Base-by-base conservation (phyloP, 176 grass and related monocot genomes). In the Calamus simplicifolius region DNA sequence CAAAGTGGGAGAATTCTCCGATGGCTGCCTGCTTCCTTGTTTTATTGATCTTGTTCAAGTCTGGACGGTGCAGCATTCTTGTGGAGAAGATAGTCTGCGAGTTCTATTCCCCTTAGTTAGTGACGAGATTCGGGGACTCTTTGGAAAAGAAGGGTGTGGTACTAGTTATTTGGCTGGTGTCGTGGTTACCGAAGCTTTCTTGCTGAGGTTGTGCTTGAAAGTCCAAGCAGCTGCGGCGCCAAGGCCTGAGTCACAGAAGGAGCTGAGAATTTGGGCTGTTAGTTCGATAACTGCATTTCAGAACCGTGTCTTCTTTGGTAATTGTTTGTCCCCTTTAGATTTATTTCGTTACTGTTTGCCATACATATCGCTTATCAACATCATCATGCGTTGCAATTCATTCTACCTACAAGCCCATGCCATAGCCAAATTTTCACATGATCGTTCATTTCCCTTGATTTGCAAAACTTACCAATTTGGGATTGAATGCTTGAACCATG, bases 161-260 rank as follows among this genome's bases (percentile, higher is more conserved):
- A 71, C 92, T 65, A 68, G 77, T 27, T 85, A 85, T 70, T 81
- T 98, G n/a, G 88, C 88, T 5, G 87, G 78, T 35, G 73, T 80
- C 16, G 75, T 98, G 29, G 62, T 85, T 30, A 76, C 88, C 4
- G 88, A 85, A 73, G 88, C 79, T 14, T 98, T 98, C 70, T 83
- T 98, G 35, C 79, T 98, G 57, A 92, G 79, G 69, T 89, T 98
- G 56, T 82, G 80, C 58, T 86, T 92, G 68, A 92, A 81, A 71
- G 84, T 98, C 51, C 81, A 83, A 72, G 77, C 69, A n/a, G 71
- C 62, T 48, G 76, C 69, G 25, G 49, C 60, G 19, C 55, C 75
- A 3, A 77, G 72, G 16, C 5, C 66, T 14, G 85, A 98, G 35
- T 73, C 83, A 73, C 84, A 88, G 77, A 88, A 82, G 73, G 88